These are phyloP conservation scores for Trichoderma orchidacearum DNA, from an alignment of 495 filamentous ascomycete genomes.

Conservation along the genomic window DNA sequence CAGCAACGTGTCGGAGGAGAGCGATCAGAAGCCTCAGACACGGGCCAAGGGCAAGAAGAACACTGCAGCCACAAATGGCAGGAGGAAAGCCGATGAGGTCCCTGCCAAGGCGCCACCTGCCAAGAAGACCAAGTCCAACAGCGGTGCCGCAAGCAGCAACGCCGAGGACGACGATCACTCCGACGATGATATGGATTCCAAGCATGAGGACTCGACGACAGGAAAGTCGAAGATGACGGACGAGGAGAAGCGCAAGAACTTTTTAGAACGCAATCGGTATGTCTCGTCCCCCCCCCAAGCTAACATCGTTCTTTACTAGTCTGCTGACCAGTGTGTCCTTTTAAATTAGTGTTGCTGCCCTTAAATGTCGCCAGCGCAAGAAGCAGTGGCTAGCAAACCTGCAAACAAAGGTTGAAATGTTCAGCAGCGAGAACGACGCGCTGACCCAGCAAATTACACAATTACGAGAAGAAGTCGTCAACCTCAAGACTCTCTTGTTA, in stretches of 20 bases:
- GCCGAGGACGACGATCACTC: conserved; percentile 32
- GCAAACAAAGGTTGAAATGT: conserved; percentile 88
- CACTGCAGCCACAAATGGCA: conserved; percentile 34
- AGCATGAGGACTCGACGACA: conserved; percentile 81
- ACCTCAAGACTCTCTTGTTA: conserved; percentile 82
- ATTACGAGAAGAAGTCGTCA: conserved; percentile 86
- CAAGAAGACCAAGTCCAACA: conserved; percentile 53
- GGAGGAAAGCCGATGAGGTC: conserved; percentile 70
- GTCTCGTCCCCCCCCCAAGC: conserved; percentile 14
- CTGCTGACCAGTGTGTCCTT: conserved; percentile 11
- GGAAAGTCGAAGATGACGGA: conserved; percentile 97
- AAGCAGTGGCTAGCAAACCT: conserved; percentile 98
- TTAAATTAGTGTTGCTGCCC: conserved; percentile 86
- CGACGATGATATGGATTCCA: conserved; percentile 66
- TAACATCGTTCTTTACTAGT: background rate
- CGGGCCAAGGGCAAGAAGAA: conserved; percentile 59
- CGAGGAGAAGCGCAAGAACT: conserved; percentile 97
- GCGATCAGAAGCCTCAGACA: conserved; percentile 46
- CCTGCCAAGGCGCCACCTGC: conserved; percentile 46
- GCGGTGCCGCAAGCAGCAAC: conserved; percentile 21
- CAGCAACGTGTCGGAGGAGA: conserved; percentile 61
- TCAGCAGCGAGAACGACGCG: conserved; percentile 78
- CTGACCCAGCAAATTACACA: conserved; percentile 70
- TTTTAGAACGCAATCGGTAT: conserved; percentile 90
- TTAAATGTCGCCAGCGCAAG: conserved; percentile 96